phyloP scores from a whole-genome alignment of 75 land plant genomes.

The Ceratopteris richardii region DNA sequence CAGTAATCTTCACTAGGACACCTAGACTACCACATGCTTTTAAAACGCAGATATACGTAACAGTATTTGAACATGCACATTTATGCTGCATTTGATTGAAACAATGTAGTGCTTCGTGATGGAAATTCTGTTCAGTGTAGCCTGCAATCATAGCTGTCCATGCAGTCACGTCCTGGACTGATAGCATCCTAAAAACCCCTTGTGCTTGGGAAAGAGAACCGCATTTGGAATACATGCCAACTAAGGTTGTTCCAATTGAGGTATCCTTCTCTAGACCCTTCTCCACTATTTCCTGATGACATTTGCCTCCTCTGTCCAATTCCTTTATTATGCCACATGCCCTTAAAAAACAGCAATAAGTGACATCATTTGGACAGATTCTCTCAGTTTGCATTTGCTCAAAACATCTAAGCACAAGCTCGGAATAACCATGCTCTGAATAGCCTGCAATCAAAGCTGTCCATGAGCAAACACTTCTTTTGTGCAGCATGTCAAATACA shows the following conservation, averaged over 20 bases:
- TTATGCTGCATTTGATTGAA: conserved; percentile 11
- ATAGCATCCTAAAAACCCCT: conserved; percentile 18
- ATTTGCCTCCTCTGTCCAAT: background rate
- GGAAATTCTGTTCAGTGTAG: conserved; percentile 6
- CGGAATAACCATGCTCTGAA: conserved; percentile 12
- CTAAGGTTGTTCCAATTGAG: conserved; percentile 39
- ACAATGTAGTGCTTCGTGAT: conserved; percentile 3
- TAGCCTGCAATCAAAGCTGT: conserved; percentile 25
- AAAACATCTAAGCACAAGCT: conserved; percentile 2
- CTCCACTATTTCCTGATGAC: background rate
- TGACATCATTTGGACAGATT: background rate
- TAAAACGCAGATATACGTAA: conserved; percentile 14
- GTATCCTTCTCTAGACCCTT: conserved; percentile 19
- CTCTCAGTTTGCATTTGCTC: background rate
- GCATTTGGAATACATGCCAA: conserved; percentile 48
- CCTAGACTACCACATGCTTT: conserved; percentile 25
- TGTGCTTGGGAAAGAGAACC: conserved; percentile 15
- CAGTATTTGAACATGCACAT: background rate
- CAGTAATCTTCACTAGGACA: conserved; percentile 11
- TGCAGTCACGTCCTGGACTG: conserved; percentile 9
- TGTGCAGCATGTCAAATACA: conserved; percentile 22
- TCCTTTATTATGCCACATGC: background rate
- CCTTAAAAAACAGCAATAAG: background rate
- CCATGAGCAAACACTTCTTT: conserved; percentile 21
- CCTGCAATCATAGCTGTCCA: conserved; percentile 22